Evolutionary conservation across 805 yeast species (phyloP), one percentile per base, ranked within the genome.

Genomic region (Kazachstania kunashirensis): DNA sequence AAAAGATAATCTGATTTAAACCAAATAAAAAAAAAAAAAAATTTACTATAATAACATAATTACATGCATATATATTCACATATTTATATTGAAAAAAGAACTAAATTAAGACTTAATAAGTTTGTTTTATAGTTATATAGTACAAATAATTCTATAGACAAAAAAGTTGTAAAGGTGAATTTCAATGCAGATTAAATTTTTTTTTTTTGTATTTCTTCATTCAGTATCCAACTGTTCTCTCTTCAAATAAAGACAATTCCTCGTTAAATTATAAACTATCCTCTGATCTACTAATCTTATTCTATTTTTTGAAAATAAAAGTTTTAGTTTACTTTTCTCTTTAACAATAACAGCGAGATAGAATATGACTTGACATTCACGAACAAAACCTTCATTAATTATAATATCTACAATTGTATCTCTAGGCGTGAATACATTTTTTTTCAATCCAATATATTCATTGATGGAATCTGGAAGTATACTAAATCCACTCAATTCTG

Each of bases 311-410:
- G 52, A 48, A 34, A 67, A 60, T 17, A 62, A 45, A 23, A 65
- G 39, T 14, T 48, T 49, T 20, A 63, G 44, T 29, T 46, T 50
- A 12, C 50, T 48, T 7, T 45, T 48, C 25, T 62, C 65, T 36
- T 67, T 67, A 13, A 77, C 69, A 24, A 81, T 60, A 4, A 81
- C 62, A 29, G 79, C 74, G 53, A 83, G 59, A 49, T 81, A 78
- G 52, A 68, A 78, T 2, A 78, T 63, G 8, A 81, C 84, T 43
- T 77, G 77, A 43, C 75, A 71, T 5, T 79, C 79, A 37, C 66
- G 66, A 30, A 40, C 39, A 52, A 84, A 82, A 0, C 83, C 88
- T 55, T 84, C 94, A 51, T 81, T 81, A 18, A 84, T 76, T 0
- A 80, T 71, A 9, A 83, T 55, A 53, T 82, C 89, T 4, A 71